Percentiles rank a stretch among this genome's conserved stretches.
These are phyloP conservation scores for Taxillus chinensis DNA, from an alignment of 164 flowering plant genomes.

Conservation along the genomic window DNA sequence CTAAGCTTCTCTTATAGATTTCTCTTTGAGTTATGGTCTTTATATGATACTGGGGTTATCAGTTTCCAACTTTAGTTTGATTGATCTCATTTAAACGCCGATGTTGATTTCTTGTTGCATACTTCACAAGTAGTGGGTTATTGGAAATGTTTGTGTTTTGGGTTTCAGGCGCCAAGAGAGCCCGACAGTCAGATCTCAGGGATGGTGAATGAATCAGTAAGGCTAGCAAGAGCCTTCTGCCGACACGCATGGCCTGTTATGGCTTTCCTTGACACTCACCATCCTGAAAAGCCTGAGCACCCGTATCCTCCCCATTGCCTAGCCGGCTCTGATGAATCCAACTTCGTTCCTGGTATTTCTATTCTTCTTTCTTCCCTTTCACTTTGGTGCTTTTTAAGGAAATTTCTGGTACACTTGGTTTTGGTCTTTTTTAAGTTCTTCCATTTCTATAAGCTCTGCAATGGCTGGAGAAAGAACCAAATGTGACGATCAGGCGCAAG, in stretches of 20 bases:
- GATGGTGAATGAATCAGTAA: constrained; percentile 1
- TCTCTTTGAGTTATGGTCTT: too few species aligned
- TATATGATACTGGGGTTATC: too few species aligned
- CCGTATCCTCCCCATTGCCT: constrained; percentile 5
- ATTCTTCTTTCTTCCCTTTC: neutral
- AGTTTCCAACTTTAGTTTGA: too few species aligned
- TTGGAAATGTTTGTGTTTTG: too few species aligned
- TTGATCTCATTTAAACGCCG: too few species aligned
- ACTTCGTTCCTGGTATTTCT: neutral
- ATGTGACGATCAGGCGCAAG: constrained; percentile 36
- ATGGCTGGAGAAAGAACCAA: constrained; percentile 36
- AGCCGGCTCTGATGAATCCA: constrained; percentile 3
- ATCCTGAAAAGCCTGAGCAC: constrained; percentile 1
- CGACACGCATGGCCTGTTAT: neutral
- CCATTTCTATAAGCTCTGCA: constrained; percentile 23
- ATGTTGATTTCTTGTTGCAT: too few species aligned
- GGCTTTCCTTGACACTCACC: constrained; percentile 4
- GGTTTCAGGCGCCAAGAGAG: neutral
- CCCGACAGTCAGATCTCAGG: neutral
- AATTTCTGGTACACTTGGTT: too few species aligned
- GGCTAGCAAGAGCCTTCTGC: neutral
- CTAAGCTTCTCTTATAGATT: too few species aligned
- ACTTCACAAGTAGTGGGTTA: too few species aligned
- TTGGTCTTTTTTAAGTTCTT: too few species aligned
- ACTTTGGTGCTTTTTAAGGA: neutral